Percentiles rank a stretch among this genome's conserved stretches.
These are phyloP conservation scores for Alternaria incomplexa DNA, from an alignment of 2,329 filamentous ascomycete genomes.

Conservation along the genomic window DNA sequence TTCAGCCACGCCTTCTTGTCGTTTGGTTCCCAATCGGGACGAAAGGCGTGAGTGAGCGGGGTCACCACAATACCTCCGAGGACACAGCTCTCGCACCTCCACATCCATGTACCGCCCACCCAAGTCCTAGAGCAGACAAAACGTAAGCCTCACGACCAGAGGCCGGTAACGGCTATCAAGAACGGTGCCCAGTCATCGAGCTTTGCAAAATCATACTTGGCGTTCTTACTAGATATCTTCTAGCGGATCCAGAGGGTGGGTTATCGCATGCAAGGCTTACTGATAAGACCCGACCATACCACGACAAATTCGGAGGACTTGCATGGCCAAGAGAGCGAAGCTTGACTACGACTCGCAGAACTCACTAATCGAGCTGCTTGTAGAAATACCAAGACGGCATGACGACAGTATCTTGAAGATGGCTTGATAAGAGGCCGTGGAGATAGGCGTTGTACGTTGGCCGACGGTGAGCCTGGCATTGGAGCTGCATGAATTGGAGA, in stretches of 20 bases:
- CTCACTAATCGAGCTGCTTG: not conserved
- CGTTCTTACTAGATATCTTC: slow-evolving; percentile 8
- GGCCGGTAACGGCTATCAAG: not conserved
- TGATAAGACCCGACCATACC: slow-evolving; percentile 14
- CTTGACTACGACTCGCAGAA: slow-evolving; percentile 1
- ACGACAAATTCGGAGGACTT: not conserved
- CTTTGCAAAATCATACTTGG: not conserved
- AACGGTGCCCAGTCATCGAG: not conserved
- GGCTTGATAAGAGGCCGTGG: slow-evolving; percentile 11
- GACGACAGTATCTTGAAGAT: not conserved
- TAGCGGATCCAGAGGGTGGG: slow-evolving; percentile 7
- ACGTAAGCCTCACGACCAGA: not conserved
- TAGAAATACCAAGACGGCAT: slow-evolving; percentile 8
- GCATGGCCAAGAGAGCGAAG: slow-evolving; percentile 1
- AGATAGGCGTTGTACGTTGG: slow-evolving; percentile 7
- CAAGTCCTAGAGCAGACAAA: not conserved
- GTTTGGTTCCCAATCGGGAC: not conserved
- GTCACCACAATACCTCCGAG: not conserved
- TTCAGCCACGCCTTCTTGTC: not conserved
- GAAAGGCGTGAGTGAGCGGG: slow-evolving; percentile 2
- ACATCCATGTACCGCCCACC: not conserved
- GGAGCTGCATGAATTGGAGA: not conserved
- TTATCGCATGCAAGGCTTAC: slow-evolving; percentile 10
- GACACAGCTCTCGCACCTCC: not conserved
- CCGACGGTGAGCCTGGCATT: slow-evolving; percentile 6